These are phyloP conservation scores for Xylaria bambusicola DNA, from an alignment of 495 filamentous ascomycete species.

Conservation along the genomic window DNA sequence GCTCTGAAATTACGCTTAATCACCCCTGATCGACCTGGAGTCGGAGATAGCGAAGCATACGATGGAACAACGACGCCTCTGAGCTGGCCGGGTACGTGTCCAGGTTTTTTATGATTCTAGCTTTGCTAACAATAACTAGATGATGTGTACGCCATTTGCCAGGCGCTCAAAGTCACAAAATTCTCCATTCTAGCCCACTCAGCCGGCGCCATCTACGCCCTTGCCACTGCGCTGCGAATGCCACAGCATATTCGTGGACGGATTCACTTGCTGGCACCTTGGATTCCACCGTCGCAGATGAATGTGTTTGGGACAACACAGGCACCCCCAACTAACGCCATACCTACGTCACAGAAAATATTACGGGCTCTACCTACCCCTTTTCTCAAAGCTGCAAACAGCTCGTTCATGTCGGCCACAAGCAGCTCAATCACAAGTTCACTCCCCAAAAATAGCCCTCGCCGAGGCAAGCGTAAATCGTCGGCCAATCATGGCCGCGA, in stretches of 20 bases:
- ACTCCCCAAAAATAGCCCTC: conserved; percentile 67
- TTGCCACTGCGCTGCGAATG: conserved; percentile 93
- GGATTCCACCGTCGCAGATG: conserved; percentile 98
- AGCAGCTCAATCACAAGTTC: conserved; percentile 86
- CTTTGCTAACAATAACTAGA: conserved; percentile 52
- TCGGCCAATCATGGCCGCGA: conserved; percentile 37
- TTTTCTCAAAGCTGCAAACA: conserved; percentile 90
- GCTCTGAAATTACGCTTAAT: conserved; percentile 88
- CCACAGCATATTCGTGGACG: conserved; percentile 93
- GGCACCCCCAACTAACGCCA: conserved; percentile 73
- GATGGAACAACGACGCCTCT: conserved; percentile 83
- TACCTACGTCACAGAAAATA: conserved; percentile 90
- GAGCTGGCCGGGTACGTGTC: conserved; percentile 78
- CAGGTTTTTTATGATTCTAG: too few species aligned
- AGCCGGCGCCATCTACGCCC: conserved; percentile 94
- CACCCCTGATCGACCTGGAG: conserved; percentile 90
- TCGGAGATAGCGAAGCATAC: conserved; percentile 88
- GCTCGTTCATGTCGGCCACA: conserved; percentile 89
- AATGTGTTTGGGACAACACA: conserved; percentile 76
- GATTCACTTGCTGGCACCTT: conserved; percentile 93
- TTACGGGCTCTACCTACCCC: conserved; percentile 89
- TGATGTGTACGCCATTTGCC: conserved; percentile 94
- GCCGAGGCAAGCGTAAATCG: conserved; percentile 61
- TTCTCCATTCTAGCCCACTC: conserved; percentile 98
- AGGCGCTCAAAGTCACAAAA: conserved; percentile 87